A percentile compares a stretch with the other conserved stretches of the same genome.
Conservation (phyloP, 2,329 filamentous ascomycete species). For the Harringtonia aguacate region DNA sequence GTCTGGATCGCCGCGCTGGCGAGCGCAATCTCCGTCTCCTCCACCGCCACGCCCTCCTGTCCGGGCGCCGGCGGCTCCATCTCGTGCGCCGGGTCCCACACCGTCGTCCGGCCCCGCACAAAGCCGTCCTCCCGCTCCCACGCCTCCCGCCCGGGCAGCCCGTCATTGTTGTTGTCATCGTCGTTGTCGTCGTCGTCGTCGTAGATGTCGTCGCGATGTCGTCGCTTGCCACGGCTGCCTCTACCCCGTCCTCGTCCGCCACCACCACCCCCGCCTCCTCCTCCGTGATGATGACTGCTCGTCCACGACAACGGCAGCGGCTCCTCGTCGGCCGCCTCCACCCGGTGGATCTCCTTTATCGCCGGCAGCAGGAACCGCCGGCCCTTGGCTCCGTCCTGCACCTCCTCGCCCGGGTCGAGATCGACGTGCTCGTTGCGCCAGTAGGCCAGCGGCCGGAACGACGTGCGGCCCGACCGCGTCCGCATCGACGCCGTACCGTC, state of each 20-base stretch:
- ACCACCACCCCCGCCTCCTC: conserved; percentile 15
- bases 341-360: conserved; percentile 68
- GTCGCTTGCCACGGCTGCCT: conserved; percentile 1
- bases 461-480: conserved; percentile 68
- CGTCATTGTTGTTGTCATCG: conserved; percentile 23
- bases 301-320: conserved; percentile 22
- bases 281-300: not conserved
- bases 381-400: conserved; percentile 18
- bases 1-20: conserved; percentile 45
- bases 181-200: conserved; percentile 23
- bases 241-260: conserved; percentile 4
- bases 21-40: conserved; percentile 46
- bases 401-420: conserved; percentile 52
- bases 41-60: conserved; percentile 43
- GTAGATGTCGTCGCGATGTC: conserved; percentile 26
- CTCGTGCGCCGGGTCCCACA: conserved; percentile 52
- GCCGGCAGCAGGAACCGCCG: conserved; percentile 51
- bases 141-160: conserved; percentile 42
- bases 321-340: conserved; percentile 53
- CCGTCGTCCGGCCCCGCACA: conserved; percentile 51
- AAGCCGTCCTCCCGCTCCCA: conserved; percentile 62
- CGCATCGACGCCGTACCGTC: conserved; percentile 40
- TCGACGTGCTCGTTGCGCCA: conserved; percentile 80
- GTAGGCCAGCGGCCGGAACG: conserved; percentile 67
- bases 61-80: conserved; percentile 35